Conservation (phyloP, 129 eudicot species). For the Flaveria sonorensis region DNA sequence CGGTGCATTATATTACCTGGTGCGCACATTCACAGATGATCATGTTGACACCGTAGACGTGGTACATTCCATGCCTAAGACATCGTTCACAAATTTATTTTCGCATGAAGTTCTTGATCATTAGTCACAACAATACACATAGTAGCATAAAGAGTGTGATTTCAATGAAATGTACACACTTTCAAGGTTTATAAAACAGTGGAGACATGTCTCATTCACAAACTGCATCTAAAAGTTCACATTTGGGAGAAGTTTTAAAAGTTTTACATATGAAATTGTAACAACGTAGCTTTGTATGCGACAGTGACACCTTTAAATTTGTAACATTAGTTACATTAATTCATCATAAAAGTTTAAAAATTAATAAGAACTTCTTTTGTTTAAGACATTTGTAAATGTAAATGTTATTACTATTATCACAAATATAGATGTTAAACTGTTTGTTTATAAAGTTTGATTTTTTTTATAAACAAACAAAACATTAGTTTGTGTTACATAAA, state of each 20-base stretch:
- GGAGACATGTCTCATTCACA: background rate
- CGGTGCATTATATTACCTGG: conserved; percentile 65
- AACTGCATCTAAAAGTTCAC: background rate
- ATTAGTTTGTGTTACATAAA: too few relatives aligned
- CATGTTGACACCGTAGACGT: conserved; percentile 39
- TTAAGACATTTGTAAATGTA: background rate
- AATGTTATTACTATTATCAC: background rate
- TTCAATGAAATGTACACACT: background rate
- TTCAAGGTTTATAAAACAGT: background rate
- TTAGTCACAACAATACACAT: background rate
- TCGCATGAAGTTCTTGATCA: background rate
- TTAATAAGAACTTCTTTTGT: background rate
- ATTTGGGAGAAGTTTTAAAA: background rate
- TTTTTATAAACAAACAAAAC: too few relatives aligned
- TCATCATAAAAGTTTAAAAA: background rate
- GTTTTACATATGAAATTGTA: background rate
- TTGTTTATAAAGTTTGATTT: too few relatives aligned
- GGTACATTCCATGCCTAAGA: conserved; percentile 27
- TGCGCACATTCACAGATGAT: conserved; percentile 43
- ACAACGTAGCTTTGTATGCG: too few relatives aligned
- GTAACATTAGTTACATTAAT: background rate
- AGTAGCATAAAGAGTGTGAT: too few relatives aligned
- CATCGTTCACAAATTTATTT: background rate
- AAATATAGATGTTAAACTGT: background rate
- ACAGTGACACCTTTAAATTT: background rate